Evolutionary conservation across 176 grass and related monocot genomes (phyloP), one percentile per base, ranked within the genome.

Genomic region (Carex cristatella): DNA sequence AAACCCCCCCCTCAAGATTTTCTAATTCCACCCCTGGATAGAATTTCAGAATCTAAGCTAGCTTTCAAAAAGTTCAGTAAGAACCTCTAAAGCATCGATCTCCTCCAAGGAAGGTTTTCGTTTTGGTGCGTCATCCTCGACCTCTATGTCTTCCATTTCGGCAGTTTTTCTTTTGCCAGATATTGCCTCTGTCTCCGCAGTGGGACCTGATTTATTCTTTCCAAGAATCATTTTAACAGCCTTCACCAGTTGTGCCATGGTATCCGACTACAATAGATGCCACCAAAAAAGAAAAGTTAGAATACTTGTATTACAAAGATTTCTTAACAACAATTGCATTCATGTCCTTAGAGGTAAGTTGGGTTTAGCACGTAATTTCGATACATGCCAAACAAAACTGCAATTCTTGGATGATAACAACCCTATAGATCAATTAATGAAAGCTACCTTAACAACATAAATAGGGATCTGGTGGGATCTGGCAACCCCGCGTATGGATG

Each of bases 191-290:
- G 79, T 13, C 57, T 61, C 79, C 42, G 73, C 71, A 11, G 64
- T 67, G 31, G 80, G 76, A 71, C 61, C 86, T 35, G 88, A 86
- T 16, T 58, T 81, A 48, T 89, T 90, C 79, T 85, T 94, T 81
- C 90, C 90, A 83, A 95, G 80, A 87, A 98, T 94, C 96, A 98
- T 98, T 90, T 92, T 94, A 46, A 98, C 81, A 83, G 96, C 93
- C 87, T 98, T 98, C 83, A 98, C 93, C 79, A 98, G 89, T 74
- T 95, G 96, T 67, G 96, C 90, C 96, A 98, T 98, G 31, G 96
- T 93, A 81, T 92, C 93, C 46, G 87, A 87, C 96, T 95, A 85
- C 61, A 80, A 61, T 11, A 56, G 18, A 53, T 73, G 58, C 32
- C 31, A 84, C 19, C 83, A 44, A 23, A 37, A 12, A 7, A 23